These are phyloP conservation scores for Chaetomium strumarium DNA, from an alignment of 2,329 filamentous ascomycete species.

Conservation along the genomic window DNA sequence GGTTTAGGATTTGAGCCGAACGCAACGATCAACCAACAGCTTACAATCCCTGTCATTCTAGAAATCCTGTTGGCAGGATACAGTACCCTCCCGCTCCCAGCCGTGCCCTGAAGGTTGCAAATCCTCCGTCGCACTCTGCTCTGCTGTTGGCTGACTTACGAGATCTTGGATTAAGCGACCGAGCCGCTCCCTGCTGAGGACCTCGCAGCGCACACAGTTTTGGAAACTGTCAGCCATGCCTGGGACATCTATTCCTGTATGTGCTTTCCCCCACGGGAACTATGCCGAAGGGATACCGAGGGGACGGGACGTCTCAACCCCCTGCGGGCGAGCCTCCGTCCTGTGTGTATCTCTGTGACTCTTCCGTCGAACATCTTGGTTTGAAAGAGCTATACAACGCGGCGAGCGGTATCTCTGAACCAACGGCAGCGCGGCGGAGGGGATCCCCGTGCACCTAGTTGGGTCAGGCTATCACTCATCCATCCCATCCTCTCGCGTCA, in stretches of 20 bases:
- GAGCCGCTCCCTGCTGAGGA: not conserved
- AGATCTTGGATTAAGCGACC: not conserved
- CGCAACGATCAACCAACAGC: not conserved
- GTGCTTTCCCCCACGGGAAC: not conserved
- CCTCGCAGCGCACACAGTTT: slow-evolving; percentile 1
- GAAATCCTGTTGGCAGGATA: slow-evolving; percentile 5
- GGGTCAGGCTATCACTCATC: not conserved
- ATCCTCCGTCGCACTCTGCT: not conserved
- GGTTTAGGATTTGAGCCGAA: not conserved
- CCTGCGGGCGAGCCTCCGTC: not conserved
- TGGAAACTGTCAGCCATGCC: not conserved
- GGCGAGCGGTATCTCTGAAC: not conserved
- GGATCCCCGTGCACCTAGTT: no score
- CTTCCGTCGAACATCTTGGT: not conserved
- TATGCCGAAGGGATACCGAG: not conserved
- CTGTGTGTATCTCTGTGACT: not conserved
- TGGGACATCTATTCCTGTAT: not conserved
- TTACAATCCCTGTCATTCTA: not conserved
- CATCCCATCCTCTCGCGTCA: no score
- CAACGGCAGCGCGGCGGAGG: not conserved
- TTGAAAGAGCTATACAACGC: no score
- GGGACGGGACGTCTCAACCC: not conserved
- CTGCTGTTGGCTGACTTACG: slow-evolving; percentile 10
- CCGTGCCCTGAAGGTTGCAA: not conserved
- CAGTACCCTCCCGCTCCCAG: slow-evolving; percentile 4